phyloP scores from a whole-genome alignment of 1,284 basidiomycete genomes.

The Trichosporon faecale region DNA sequence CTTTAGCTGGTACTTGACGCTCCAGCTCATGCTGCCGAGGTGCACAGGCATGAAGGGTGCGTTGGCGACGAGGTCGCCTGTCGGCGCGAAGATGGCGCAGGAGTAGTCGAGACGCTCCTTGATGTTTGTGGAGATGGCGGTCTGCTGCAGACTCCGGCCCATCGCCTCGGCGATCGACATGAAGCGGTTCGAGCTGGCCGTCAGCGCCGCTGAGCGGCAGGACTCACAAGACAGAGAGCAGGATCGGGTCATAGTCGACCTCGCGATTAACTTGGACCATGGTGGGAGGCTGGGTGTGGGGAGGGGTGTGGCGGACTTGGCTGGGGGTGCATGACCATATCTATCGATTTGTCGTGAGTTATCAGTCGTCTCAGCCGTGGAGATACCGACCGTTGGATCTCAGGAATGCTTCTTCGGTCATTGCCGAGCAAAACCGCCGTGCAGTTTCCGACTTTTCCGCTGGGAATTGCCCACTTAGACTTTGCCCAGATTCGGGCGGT shows the following conservation, averaged over 20 bases:
- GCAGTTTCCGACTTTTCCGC: neutral
- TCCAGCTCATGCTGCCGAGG: conserved; percentile 51
- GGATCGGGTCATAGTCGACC: conserved; percentile 36
- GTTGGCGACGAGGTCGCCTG: conserved; percentile 55
- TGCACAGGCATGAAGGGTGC: conserved; percentile 57
- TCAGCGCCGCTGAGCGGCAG: neutral
- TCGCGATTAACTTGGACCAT: conserved; percentile 4
- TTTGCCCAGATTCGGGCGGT: neutral
- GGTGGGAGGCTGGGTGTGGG: neutral
- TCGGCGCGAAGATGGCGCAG: conserved; percentile 56
- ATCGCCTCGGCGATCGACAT: conserved; percentile 54
- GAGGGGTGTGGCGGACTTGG: neutral
- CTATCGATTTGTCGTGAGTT: neutral
- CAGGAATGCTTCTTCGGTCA: neutral
- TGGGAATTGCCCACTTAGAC: neutral
- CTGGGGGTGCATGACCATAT: neutral
- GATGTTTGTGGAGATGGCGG: conserved; percentile 52
- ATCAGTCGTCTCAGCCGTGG: neutral
- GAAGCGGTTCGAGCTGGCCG: conserved; percentile 20
- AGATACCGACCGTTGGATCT: neutral
- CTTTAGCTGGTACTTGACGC: conserved; percentile 52
- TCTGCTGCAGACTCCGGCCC: conserved; percentile 56
- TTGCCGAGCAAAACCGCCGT: neutral
- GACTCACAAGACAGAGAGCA: conserved; percentile 38
- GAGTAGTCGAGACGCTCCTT: conserved; percentile 53